Conservation (phyloP, 345 rosid species). For the Camelina neglecta region DNA sequence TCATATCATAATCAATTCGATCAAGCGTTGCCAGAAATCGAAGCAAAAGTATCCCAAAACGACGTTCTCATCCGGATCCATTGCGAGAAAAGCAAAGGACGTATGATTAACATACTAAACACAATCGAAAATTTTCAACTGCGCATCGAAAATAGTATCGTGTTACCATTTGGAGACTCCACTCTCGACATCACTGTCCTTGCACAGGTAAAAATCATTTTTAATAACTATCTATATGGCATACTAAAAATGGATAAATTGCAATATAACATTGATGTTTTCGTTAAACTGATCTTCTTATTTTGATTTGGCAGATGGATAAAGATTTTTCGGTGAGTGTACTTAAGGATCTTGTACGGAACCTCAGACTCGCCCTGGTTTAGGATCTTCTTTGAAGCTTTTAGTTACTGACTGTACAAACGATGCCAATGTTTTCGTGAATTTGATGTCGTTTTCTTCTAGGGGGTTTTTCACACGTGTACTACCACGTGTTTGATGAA, state of each 20-base stretch:
- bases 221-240: neutral
- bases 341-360: conserved; percentile 58
- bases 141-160: conserved; percentile 48
- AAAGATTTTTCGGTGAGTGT: conserved; percentile 46
- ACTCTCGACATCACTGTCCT: conserved; percentile 65
- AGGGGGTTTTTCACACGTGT: conserved; percentile 1
- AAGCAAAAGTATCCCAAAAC: conserved; percentile 60
- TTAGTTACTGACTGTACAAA: conserved; percentile 5
- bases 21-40: conserved; percentile 64
- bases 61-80: conserved; percentile 71
- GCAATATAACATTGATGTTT: neutral
- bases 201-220: conserved; percentile 57
- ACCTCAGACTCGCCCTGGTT: conserved; percentile 52
- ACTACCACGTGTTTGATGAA: conserved; percentile 24
- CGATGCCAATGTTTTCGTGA: neutral
- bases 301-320: conserved; percentile 58
- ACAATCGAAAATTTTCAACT: conserved; percentile 61
- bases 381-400: conserved; percentile 10
- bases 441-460: conserved; percentile 27
- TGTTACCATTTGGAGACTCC: conserved; percentile 65
- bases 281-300: neutral
- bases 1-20: conserved; percentile 46
- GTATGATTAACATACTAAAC: conserved; percentile 47
- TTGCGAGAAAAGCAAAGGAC: conserved; percentile 59
- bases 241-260: neutral